A percentile compares a stretch with the other conserved stretches of the same genome.
These are phyloP conservation scores for Xylaria flabelliformis DNA, from an alignment of 495 filamentous ascomycete species.

Conservation along the genomic window DNA sequence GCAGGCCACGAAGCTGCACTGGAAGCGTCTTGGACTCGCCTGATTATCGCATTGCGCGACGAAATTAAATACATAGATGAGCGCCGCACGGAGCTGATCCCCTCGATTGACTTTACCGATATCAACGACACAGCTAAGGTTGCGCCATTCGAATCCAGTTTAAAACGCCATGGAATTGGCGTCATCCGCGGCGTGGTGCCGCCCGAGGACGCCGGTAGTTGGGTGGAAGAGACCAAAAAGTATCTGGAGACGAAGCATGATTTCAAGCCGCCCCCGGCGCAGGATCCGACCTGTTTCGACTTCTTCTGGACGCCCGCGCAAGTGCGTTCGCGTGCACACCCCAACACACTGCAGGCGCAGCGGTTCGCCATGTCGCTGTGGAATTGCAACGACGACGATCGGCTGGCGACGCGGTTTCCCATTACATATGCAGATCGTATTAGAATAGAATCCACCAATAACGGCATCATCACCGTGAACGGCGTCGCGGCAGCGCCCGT, in stretches of 20 bases:
- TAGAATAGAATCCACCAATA: constrained; percentile 66
- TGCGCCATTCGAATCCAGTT: constrained; percentile 57
- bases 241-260: constrained; percentile 65
- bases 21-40: constrained; percentile 72
- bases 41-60: constrained; percentile 64
- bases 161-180: constrained; percentile 69
- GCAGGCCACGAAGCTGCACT: constrained; percentile 70
- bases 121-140: constrained; percentile 57
- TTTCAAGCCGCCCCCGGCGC: constrained; percentile 57
- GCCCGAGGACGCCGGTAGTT: constrained; percentile 59
- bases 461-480: constrained; percentile 47
- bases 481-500: constrained; percentile 35
- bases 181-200: constrained; percentile 71
- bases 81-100: constrained; percentile 61
- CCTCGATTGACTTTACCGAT: constrained; percentile 68
- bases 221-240: constrained; percentile 64
- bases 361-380: constrained; percentile 81
- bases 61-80: constrained; percentile 63
- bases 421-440: constrained; percentile 84
- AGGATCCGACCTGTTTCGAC: constrained; percentile 82
- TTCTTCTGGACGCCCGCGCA: constrained; percentile 91
- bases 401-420: constrained; percentile 64
- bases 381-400: constrained; percentile 74
- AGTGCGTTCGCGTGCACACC: constrained; percentile 76
- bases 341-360: constrained; percentile 75